These are phyloP conservation scores for Hericium coralloides DNA, from an alignment of 768 basidiomycete genomes.

Conservation along the genomic window DNA sequence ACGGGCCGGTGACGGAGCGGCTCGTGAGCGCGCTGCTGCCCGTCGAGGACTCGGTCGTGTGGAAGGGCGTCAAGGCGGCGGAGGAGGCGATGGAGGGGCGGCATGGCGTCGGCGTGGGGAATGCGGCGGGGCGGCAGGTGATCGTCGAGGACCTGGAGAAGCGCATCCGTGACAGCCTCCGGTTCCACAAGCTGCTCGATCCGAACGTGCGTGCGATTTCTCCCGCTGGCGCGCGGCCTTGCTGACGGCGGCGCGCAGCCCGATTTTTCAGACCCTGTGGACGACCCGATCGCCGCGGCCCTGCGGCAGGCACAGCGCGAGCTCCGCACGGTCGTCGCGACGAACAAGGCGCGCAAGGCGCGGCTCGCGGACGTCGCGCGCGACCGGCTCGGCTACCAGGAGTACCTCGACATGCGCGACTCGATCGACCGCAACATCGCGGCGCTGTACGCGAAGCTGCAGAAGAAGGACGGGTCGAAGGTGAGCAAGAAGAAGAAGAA, in stretches of 20 bases:
- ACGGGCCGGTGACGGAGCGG: conserved; percentile 84
- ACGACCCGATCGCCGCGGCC: conserved; percentile 89
- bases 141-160: conserved; percentile 76
- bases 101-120: conserved; percentile 65
- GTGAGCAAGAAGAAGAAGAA: conserved; percentile 62
- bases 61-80: conserved; percentile 76
- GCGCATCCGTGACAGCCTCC: conserved; percentile 66
- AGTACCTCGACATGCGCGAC: conserved; percentile 81
- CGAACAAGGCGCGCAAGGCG: conserved; percentile 77
- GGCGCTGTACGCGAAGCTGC: conserved; percentile 64
- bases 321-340: conserved; percentile 63
- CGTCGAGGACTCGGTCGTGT: conserved; percentile 48
- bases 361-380: conserved; percentile 70
- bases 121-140: conserved; percentile 69
- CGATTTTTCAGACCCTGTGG: conserved; percentile 69
- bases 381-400: conserved; percentile 84
- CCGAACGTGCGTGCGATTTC: conserved; percentile 47
- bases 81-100: conserved; percentile 81
- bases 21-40: conserved; percentile 68
- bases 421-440: conserved; percentile 81
- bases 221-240: neutral
- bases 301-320: conserved; percentile 83
- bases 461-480: conserved; percentile 75
- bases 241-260: conserved; percentile 33
- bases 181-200: conserved; percentile 64